Conservation (phyloP, 345 rosid genomes). For the Euphorbia peplus region DNA sequence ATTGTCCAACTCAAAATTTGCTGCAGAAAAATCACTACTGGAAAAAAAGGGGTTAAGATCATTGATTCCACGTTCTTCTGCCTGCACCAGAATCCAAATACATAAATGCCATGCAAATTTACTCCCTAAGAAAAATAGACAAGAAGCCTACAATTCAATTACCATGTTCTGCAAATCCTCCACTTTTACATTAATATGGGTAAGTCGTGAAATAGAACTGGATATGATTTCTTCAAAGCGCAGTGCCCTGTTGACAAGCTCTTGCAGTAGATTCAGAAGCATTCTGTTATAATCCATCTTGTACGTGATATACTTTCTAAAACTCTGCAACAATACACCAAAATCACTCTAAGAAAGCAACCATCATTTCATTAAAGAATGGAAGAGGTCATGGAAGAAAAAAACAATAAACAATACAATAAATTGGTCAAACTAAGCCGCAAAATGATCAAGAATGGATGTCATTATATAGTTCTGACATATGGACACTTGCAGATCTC, state of each 20-base stretch:
- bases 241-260: constrained; percentile 72
- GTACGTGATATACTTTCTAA: constrained; percentile 81
- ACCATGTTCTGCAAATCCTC: constrained; percentile 80
- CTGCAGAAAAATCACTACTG: constrained; percentile 61
- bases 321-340: constrained; percentile 56
- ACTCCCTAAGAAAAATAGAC: background rate
- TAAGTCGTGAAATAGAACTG: constrained; percentile 60
- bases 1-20: constrained; percentile 62
- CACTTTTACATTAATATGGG: constrained; percentile 60
- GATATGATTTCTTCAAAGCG: constrained; percentile 81
- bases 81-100: constrained; percentile 45
- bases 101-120: background rate
- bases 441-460: background rate
- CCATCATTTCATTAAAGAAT: too few species aligned
- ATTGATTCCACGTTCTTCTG: constrained; percentile 73
- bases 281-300: constrained; percentile 84
- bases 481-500: background rate
- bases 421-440: background rate
- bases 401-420: too few species aligned
- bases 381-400: too few species aligned
- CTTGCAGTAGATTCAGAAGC: constrained; percentile 75
- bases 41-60: constrained; percentile 78
- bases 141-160: constrained; percentile 5
- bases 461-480: background rate
- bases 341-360: too few species aligned